phyloP scores from a whole-genome alignment of 371 early-diverging fungal species.

The Haplosporangium sp. region DNA sequence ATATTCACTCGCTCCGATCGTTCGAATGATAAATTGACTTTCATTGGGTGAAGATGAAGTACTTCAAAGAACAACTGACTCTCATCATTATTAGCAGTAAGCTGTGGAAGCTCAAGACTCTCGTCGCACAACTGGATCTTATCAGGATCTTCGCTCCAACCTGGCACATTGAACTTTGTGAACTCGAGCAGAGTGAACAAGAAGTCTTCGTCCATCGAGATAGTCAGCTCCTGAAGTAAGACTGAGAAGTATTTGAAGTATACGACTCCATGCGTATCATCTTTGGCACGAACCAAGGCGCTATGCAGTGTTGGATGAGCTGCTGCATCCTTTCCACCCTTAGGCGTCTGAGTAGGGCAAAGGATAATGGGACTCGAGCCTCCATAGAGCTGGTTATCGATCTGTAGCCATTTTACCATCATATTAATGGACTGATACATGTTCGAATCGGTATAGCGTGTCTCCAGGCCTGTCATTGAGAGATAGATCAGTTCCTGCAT shows the following conservation, averaged over 20 bases:
- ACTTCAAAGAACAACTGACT: slow-evolving; percentile 93
- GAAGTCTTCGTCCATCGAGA: slow-evolving; percentile 94
- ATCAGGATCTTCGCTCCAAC: slow-evolving; percentile 60
- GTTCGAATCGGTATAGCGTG: slow-evolving; percentile 81
- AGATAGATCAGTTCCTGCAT: slow-evolving; percentile 89
- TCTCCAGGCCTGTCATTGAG: slow-evolving; percentile 78
- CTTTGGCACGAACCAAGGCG: slow-evolving; percentile 82
- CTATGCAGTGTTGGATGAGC: slow-evolving; percentile 74
- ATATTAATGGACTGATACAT: slow-evolving; percentile 80
- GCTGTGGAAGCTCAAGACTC: slow-evolving; percentile 78
- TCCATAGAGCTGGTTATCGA: slow-evolving; percentile 94
- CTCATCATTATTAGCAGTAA: slow-evolving; percentile 72
- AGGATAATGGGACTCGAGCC: slow-evolving; percentile 88
- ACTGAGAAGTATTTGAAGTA: slow-evolving; percentile 93
- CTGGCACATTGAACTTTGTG: slow-evolving; percentile 76
- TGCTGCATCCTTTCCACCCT: slow-evolving; percentile 68
- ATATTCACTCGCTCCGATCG: slow-evolving; percentile 81
- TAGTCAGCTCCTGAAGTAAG: slow-evolving; percentile 90
- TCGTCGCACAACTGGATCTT: slow-evolving; percentile 63
- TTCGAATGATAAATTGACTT: slow-evolving; percentile 92
- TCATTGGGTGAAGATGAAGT: slow-evolving; percentile 94
- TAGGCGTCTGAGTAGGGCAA: slow-evolving; percentile 89
- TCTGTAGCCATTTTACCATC: slow-evolving; percentile 90
- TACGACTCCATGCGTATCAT: slow-evolving; percentile 87
- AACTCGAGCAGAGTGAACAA: slow-evolving; percentile 89